Evolutionary conservation across 805 yeast species (phyloP).

Genomic region (Cyberlindnera nakhonratchasimensis): DNA sequence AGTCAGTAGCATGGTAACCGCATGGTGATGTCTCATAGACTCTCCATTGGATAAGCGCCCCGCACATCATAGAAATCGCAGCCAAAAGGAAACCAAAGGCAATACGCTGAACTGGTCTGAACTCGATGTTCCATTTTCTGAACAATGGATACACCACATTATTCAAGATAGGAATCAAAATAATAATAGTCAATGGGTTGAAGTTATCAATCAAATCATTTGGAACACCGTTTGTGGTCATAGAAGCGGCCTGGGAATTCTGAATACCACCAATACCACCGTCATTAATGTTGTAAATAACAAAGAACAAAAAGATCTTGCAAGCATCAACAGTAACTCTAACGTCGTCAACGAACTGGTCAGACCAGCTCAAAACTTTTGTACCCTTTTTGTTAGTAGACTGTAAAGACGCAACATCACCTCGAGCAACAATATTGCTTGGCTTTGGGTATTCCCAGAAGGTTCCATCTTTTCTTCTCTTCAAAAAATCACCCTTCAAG

Average conservation of each 20-base stretch:
- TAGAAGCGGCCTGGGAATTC: constrained; percentile 58
- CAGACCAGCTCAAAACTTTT: constrained; percentile 49
- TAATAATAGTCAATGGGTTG: constrained; percentile 70
- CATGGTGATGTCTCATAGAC: constrained; percentile 74
- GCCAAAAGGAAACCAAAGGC: constrained; percentile 65
- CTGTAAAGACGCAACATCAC: constrained; percentile 26
- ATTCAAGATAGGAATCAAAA: constrained; percentile 75
- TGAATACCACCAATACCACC: constrained; percentile 51
- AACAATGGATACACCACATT: constrained; percentile 50
- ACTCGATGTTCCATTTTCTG: constrained; percentile 45
- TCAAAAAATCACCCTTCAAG: constrained; percentile 40
- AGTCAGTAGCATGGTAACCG: constrained; percentile 55
- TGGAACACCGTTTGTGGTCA: constrained; percentile 75
- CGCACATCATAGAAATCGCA: constrained; percentile 32
- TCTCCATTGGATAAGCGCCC: constrained; percentile 60
- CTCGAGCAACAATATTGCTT: constrained; percentile 43
- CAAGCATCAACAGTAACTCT: constrained; percentile 63
- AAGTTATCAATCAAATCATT: constrained; percentile 76
- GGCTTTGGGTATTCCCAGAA: constrained; percentile 63
- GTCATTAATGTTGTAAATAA: constrained; percentile 71
- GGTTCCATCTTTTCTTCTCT: constrained; percentile 36
- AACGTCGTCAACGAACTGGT: constrained; percentile 72
- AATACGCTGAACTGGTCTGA: constrained; percentile 72
- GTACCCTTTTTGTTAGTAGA: constrained; percentile 24
- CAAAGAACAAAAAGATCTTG: constrained; percentile 69